These are phyloP conservation scores for Davidsoniella virescens DNA, from an alignment of 2,329 filamentous ascomycete species.

Conservation along the genomic window DNA sequence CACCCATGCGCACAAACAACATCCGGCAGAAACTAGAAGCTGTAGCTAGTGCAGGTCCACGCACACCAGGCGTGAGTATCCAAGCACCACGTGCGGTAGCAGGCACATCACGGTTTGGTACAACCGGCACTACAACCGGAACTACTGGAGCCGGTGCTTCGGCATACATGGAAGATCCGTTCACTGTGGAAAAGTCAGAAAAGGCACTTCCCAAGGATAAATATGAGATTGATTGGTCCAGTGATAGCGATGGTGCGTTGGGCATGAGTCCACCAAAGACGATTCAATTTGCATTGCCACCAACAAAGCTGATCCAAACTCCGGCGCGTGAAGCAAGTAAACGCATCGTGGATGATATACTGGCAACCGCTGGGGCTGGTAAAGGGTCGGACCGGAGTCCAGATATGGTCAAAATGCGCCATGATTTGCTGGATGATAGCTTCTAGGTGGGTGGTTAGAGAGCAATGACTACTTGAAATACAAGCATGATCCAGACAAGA, in stretches of 20 bases:
- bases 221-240: conserved; percentile 57
- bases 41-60: conserved; percentile 29
- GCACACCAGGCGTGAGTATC: conserved; percentile 74
- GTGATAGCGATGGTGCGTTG: conserved; percentile 50
- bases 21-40: conserved; percentile 27
- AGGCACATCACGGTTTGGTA: background rate
- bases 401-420: conserved; percentile 48
- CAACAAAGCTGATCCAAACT: conserved; percentile 62
- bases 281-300: conserved; percentile 69
- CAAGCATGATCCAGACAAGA: too few species aligned
- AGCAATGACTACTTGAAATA: background rate
- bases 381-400: conserved; percentile 45
- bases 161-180: conserved; percentile 24
- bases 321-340: conserved; percentile 69
- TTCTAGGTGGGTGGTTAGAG: conserved; percentile 27
- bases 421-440: conserved; percentile 40
- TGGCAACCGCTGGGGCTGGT: conserved; percentile 53
- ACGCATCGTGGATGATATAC: conserved; percentile 64
- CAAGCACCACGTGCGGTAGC: conserved; percentile 43
- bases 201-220: conserved; percentile 19
- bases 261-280: conserved; percentile 88
- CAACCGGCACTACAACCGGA: background rate
- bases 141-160: background rate
- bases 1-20: conserved; percentile 37
- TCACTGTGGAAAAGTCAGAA: conserved; percentile 16